Evolutionary conservation across 1,284 basidiomycete genomes (phyloP).

Genomic region (Pascua sp.): DNA sequence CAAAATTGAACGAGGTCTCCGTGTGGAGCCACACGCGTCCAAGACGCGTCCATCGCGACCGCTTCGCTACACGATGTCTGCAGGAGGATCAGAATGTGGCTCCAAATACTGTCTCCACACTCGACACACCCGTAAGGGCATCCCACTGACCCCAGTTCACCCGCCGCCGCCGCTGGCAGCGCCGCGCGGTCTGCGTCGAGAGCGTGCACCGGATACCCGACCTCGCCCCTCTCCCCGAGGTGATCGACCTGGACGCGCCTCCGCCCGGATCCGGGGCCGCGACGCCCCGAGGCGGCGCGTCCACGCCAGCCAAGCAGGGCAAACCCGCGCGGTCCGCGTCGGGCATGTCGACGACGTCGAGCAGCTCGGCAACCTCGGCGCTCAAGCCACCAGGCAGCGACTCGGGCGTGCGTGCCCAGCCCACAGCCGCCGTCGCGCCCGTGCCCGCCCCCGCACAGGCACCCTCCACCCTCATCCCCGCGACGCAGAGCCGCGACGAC

Average conservation of each 20-base stretch:
- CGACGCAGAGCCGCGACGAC: conserved; percentile 30
- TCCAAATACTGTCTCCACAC: too few relatives aligned
- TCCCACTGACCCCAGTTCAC: conserved; percentile 60
- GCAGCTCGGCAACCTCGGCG: too few relatives aligned
- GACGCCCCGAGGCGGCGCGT: neutral
- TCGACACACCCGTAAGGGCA: too few relatives aligned
- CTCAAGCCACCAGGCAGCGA: neutral
- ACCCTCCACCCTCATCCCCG: neutral
- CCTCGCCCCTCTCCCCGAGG: conserved; percentile 6
- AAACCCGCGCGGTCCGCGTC: too few relatives aligned
- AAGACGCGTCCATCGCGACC: too few relatives aligned
- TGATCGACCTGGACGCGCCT: conserved; percentile 21
- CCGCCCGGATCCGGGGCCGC: conserved; percentile 4
- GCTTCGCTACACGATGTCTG: too few relatives aligned
- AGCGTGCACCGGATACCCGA: conserved; percentile 55
- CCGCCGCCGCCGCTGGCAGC: conserved; percentile 75
- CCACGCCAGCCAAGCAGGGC: neutral
- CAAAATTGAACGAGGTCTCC: too few relatives aligned
- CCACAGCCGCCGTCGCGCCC: conserved; percentile 12
- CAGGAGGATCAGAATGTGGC: too few relatives aligned
- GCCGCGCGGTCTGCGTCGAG: conserved; percentile 73
- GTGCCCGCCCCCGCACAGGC: conserved; percentile 4
- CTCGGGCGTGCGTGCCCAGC: neutral
- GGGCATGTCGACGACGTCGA: too few relatives aligned
- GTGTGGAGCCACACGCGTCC: too few relatives aligned